A percentile compares a stretch with the other conserved stretches of the same genome.
These are phyloP conservation scores for Lactifluus subvellereus DNA, from an alignment of 768 basidiomycete genomes.

Conservation along the genomic window DNA sequence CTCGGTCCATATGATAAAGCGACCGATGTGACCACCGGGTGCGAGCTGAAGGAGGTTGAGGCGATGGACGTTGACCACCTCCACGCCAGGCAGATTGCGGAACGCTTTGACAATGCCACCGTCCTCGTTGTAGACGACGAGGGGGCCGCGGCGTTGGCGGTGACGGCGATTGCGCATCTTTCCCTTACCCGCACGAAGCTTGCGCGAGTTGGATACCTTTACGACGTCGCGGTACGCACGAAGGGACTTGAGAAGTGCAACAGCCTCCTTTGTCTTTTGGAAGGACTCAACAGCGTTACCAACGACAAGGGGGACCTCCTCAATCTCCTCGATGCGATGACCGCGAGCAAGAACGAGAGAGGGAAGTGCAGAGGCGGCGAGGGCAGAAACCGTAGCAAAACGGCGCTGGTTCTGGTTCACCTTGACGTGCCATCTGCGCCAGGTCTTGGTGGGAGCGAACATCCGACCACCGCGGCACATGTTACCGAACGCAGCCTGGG, in stretches of 20 bases:
- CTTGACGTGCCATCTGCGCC: conserved; percentile 99
- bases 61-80: conserved; percentile 88
- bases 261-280: conserved; percentile 96
- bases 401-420: conserved; percentile 99
- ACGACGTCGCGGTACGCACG: conserved; percentile 87
- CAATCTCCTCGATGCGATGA: conserved; percentile 95
- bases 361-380: conserved; percentile 95
- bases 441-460: conserved; percentile 99
- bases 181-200: conserved; percentile 94
- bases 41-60: conserved; percentile 99
- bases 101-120: conserved; percentile 97
- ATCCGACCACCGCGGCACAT: conserved; percentile 99
- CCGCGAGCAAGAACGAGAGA: conserved; percentile 98
- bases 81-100: conserved; percentile 98
- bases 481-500: conserved; percentile 96
- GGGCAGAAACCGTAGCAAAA: conserved; percentile 94
- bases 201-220: conserved; percentile 97
- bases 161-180: conserved; percentile 96
- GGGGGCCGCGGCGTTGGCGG: conserved; percentile 95
- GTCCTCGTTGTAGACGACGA: conserved; percentile 96
- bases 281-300: conserved; percentile 73
- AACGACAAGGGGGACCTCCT: conserved; percentile 94
- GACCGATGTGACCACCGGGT: conserved; percentile 97
- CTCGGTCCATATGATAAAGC: conserved; percentile 99
- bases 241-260: conserved; percentile 85